Base-by-base conservation (phyloP, 2,329 filamentous ascomycete genomes). In the Lecanoromycetidae sp. region DNA sequence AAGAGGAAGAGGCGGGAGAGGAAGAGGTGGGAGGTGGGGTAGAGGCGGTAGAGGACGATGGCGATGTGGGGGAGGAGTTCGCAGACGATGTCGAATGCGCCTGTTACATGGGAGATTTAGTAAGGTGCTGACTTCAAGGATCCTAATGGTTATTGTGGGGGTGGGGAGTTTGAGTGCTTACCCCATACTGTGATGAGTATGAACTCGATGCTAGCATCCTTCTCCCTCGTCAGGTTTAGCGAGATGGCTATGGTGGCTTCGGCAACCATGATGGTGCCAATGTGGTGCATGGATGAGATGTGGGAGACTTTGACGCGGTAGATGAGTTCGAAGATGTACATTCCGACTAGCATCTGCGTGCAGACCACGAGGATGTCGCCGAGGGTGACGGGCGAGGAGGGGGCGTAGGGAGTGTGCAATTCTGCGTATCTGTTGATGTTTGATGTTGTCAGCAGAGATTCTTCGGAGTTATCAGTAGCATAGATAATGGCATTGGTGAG, bases 261-360 rank as follows among this genome's bases (percentile, higher is more conserved):
- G 0, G 65, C 67, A 23, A 71, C 66, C 4, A 66, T 22, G 12
- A 66, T 63, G 0, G 64, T 62, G 1, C 65, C 65, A 4, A 64
- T 51, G 44, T 71, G 68, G 44, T 71, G 68, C 9, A 61, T 52
- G 1, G 65, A 63, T 3, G 64, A 63, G 19, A 71, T 61, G 0
- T 61, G 62, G 2, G 65, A 69, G 4, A 70, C 56, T 36, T 64
- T 63, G 1, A 57, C 52, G 4, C 67, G 62, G 46, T 67, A 70
- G 35, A 70, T 57, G 5, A 71, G 57, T 52, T 71, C 68, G 41
- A 69, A 70, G 10, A 69, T 55, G 47, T 71, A 70, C 65, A 70
- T 70, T n/a, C 57, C 65, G 12, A 66, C 63, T 23, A 71, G 55
- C 52, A 68, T 59, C 40, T 70, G 65, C 4, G 64, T 58, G 3